Evolutionary conservation across 2,329 filamentous ascomycete species (phyloP), one percentile per base, ranked within the genome.

Genomic region (Magnaporthiopsis incrustans): DNA sequence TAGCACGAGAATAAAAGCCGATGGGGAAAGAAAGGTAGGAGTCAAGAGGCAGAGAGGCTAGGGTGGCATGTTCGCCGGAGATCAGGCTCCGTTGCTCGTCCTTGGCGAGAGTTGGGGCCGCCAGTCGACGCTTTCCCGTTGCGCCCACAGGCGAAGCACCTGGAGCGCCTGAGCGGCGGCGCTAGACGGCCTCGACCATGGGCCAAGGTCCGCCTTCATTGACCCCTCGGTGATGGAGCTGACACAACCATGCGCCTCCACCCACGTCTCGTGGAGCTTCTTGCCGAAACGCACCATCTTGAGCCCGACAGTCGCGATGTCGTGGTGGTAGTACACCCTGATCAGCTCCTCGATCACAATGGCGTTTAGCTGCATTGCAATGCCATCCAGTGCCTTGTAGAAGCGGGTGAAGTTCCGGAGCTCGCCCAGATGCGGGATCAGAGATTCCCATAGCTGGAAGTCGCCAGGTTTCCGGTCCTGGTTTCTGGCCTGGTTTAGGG

Each of bases 121-220:
- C 81, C 81, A 84, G 25, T 75, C 71, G n/a, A 82, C 75, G 6
- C 71, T 71, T 65, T 82, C 79, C 3, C 77, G 74, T 11, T 75
- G 73, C 59, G 77, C 78, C 78, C 80, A 83, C 30, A 73, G 70
- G 3, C 73, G 73, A 67, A 83, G 70, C 5, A 81, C 70, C 8
- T 71, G 72, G 64, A 83, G 67, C 15, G 75, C 73, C 6, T 72
- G 70, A 10, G 72, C 69, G 15, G 77, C 77, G 8, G 77, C 73
- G 18, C 82, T 80, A 64, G 82, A 78, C 12, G 81, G 71, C 3
- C 73, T 73, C 11, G 76, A 76, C 79, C 80, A 81, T 0, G 77
- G 76, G 1, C 76, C 76, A n/a, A 77, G 67, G 3, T 68, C 64
- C 4, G 68, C 68, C 66, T 67, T 72, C 65, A 74, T 65, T 38